phyloP scores from a whole-genome alignment of 164 flowering plant genomes.

The Protea cynaroides region DNA sequence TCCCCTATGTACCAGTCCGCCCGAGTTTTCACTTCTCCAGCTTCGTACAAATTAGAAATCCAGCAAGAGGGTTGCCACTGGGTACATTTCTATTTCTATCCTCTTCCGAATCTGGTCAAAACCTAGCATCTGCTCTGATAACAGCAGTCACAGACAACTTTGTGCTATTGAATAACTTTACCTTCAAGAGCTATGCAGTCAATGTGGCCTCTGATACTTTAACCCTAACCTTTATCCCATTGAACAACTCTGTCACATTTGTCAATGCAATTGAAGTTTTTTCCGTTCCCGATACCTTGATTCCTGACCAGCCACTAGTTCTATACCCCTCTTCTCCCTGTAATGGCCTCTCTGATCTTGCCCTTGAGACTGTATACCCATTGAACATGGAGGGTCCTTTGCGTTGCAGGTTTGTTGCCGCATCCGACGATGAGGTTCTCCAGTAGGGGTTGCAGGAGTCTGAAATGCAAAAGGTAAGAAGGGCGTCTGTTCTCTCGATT shows the following conservation, averaged over 20 bases:
- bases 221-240: conserved; percentile 55
- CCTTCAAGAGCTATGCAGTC: conserved; percentile 44
- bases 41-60: conserved; percentile 59
- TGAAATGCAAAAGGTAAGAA: too few species aligned
- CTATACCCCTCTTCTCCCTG: conserved; percentile 38
- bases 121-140: conserved; percentile 46
- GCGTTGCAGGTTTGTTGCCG: too few species aligned
- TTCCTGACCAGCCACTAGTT: conserved; percentile 53
- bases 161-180: conserved; percentile 67
- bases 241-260: conserved; percentile 56
- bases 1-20: conserved; percentile 56
- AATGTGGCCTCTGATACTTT: conserved; percentile 54
- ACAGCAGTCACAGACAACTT: conserved; percentile 49
- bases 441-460: too few species aligned
- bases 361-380: conserved; percentile 65
- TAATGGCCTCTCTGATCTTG: conserved; percentile 50
- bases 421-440: too few species aligned
- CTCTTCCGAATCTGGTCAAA: conserved; percentile 35
- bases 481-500: too few species aligned
- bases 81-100: conserved; percentile 58
- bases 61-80: conserved; percentile 59
- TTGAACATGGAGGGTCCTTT: conserved; percentile 87
- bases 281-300: conserved; percentile 54
- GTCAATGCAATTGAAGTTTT: conserved; percentile 85
- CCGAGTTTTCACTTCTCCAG: conserved; percentile 43